Conservation (phyloP, 495 filamentous ascomycete genomes). For the Cladorrhinum samala region DNA sequence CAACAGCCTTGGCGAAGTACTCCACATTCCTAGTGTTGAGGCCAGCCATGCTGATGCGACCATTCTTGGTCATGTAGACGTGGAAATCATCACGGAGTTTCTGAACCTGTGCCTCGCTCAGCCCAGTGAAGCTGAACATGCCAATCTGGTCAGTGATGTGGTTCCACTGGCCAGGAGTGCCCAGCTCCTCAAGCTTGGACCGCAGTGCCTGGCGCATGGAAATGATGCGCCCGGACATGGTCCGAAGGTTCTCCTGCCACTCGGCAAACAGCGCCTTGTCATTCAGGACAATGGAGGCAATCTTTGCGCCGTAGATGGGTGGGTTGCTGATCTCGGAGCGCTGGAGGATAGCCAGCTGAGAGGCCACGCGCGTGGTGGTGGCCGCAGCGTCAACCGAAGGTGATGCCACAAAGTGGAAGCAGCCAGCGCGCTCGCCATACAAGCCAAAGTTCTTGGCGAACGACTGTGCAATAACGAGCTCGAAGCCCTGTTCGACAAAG, state of each 20-base stretch:
- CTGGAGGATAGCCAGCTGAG: slow-evolving; percentile 90
- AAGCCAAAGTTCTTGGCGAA: slow-evolving; percentile 99
- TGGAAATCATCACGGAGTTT: slow-evolving; percentile 74
- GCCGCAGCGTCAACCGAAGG: slow-evolving; percentile 59
- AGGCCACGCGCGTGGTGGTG: slow-evolving; percentile 63
- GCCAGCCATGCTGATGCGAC: slow-evolving; percentile 93
- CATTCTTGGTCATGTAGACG: slow-evolving; percentile 99
- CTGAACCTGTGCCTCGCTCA: slow-evolving; percentile 80
- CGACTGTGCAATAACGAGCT: slow-evolving; percentile 89
- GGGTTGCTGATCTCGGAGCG: slow-evolving; percentile 96
- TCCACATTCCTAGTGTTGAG: slow-evolving; percentile 87
- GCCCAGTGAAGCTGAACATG: slow-evolving; percentile 97
- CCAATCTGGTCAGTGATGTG: slow-evolving; percentile 98
- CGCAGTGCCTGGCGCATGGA: slow-evolving; percentile 76
- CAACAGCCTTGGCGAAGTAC: slow-evolving; percentile 83
- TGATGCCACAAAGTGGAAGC: slow-evolving; percentile 88
- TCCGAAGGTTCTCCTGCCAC: slow-evolving; percentile 88
- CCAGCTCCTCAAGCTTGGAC: slow-evolving; percentile 68
- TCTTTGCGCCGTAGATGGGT: slow-evolving; percentile 85
- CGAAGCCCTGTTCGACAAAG: slow-evolving; percentile 92
- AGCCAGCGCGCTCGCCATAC: slow-evolving; percentile 92
- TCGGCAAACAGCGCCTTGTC: slow-evolving; percentile 75
- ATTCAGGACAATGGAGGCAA: slow-evolving; percentile 79
- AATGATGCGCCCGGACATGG: slow-evolving; percentile 92
- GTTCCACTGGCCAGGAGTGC: slow-evolving; percentile 86